These are phyloP conservation scores for Pichia sp. DNA, from an alignment of 1,139 yeast species.

Conservation along the genomic window DNA sequence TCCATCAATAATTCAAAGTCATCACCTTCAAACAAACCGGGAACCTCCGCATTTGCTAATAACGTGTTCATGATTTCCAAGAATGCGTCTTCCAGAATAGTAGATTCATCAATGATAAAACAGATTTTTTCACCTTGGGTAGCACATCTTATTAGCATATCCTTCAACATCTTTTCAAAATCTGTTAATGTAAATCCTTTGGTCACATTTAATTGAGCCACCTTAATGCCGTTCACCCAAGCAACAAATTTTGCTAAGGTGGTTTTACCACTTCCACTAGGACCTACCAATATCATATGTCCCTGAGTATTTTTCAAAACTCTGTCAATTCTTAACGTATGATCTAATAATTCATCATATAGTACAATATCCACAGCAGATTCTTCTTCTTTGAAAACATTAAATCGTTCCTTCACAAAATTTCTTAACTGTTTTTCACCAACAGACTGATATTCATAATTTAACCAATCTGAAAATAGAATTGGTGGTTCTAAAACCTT, in stretches of 20 bases:
- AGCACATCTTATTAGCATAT: conserved; percentile 45
- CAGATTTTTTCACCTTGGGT: conserved; percentile 59
- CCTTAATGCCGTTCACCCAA: conserved; percentile 80
- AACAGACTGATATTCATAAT: conserved; percentile 57
- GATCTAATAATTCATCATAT: conserved; percentile 68
- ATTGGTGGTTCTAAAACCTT: conserved; percentile 44
- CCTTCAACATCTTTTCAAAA: conserved; percentile 61
- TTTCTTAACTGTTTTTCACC: conserved; percentile 40
- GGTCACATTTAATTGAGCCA: conserved; percentile 54
- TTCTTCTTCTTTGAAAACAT: conserved; percentile 74
- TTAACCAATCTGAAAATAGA: conserved; percentile 69
- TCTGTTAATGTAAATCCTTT: conserved; percentile 51
- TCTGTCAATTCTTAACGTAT: conserved; percentile 72
- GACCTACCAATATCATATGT: conserved; percentile 83
- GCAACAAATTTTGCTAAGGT: conserved; percentile 76
- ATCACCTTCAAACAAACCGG: conserved; percentile 82
- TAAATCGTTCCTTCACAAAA: conserved; percentile 60
- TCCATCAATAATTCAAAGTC: conserved; percentile 51
- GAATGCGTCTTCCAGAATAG: conserved; percentile 69
- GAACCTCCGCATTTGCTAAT: conserved; percentile 87
- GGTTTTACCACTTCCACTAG: conserved; percentile 77
- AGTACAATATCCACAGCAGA: conserved; percentile 55
- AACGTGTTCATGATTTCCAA: conserved; percentile 89
- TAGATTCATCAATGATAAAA: conserved; percentile 75
- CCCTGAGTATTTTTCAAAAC: conserved; percentile 85